Base-by-base conservation (phyloP, 768 basidiomycete genomes). In the Antrodiella citrinella region DNA sequence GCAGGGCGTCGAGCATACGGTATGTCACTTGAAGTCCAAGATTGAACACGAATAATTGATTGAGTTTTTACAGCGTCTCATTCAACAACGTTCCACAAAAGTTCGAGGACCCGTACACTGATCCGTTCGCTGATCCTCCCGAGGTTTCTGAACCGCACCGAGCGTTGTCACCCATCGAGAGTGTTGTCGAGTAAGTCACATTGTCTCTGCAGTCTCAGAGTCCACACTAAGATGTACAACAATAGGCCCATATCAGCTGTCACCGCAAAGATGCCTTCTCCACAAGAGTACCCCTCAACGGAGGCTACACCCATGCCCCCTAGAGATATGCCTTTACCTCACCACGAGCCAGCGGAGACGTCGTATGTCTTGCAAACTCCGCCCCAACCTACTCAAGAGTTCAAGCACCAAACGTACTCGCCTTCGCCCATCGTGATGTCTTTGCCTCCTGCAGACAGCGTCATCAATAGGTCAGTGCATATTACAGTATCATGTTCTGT, bases 371-470 rank as follows among this genome's bases (percentile, higher is more conserved):
- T 13, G 5, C 7, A 12, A 10, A 21, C 3, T 19, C 4, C 15
- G 45, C 44, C 19, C 45, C 50, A 22, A 23, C 48, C 51, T 19
- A 45, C 51, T 10, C 40, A 38, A n/a, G 2, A 52, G 53, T 21
- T 44, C 7, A 38, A 50, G 15, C 40, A 51, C 1, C 52, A 42
- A 3, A 52, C 24, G 15, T 38, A 12, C 4, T 30, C 49, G 51
- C 2, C 52, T 52, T 1, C 45, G 49, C 52, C 62, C 0, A 59
- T 76, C 10, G 38, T 62, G 4, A 69, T 76, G 66, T 75, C 76
- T 11, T 56, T 77, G 11, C 75, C 75, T 7, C 59, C 69, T 4
- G 61, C 70, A 47, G 60, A 64, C 35, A 71, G 73, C 15, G 72
- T 76, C 15, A 67, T 70, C 15, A 65, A 63, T 11, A 58, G 42